These are phyloP conservation scores for Neonectria ditissima DNA, from an alignment of 2,329 filamentous ascomycete species.

Conservation along the genomic window DNA sequence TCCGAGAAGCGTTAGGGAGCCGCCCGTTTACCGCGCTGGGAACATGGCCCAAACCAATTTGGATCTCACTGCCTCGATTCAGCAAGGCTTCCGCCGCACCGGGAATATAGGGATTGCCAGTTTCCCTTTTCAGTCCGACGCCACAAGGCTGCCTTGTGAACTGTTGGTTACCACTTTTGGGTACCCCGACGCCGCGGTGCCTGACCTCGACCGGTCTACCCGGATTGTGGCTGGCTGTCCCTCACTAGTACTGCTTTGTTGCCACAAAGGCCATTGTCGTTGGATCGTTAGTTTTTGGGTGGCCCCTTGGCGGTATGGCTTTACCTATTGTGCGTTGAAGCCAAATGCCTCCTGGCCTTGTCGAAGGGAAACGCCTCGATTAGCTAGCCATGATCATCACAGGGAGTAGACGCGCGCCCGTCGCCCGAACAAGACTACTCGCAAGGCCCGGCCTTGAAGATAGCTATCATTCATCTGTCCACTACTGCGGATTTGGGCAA, in stretches of 20 bases:
- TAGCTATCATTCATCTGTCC: background rate
- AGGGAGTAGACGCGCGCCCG: background rate
- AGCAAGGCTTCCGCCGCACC: background rate
- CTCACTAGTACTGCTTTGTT: background rate
- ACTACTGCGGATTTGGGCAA: background rate
- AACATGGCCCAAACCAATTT: conserved; percentile 2
- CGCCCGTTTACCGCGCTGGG: conserved; percentile 1
- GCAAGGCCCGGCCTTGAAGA: background rate
- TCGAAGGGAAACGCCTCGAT: background rate
- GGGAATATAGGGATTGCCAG: background rate
- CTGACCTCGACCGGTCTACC: conserved; percentile 3
- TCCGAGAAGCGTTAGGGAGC: conserved; percentile 32
- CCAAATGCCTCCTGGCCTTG: background rate
- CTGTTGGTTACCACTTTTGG: background rate
- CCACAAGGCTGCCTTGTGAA: conserved; percentile 1
- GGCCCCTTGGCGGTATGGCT: background rate
- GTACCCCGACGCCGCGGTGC: background rate
- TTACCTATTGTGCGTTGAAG: conserved; percentile 6
- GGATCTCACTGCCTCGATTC: background rate
- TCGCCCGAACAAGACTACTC: background rate
- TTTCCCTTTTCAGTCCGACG: background rate
- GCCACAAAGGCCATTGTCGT: background rate
- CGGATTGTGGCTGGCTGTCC: conserved; percentile 7
- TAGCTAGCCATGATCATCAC: background rate
- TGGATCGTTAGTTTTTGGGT: background rate